Conservation (phyloP, 805 yeast genomes). For the Candida maesae region DNA sequence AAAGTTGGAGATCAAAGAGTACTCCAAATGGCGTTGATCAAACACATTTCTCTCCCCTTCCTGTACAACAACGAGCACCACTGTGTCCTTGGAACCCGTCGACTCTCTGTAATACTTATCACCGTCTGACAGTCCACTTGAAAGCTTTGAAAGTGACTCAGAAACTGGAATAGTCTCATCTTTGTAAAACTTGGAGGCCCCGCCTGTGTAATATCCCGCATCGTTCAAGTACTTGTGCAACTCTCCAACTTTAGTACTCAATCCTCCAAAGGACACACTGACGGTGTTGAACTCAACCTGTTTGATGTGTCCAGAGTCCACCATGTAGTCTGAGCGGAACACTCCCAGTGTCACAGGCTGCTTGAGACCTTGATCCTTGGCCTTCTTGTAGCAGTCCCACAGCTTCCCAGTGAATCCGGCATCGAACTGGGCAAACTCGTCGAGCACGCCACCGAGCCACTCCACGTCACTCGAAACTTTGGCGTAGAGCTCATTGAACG, state of each 20-base stretch:
- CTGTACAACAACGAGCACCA: slow-evolving; percentile 77
- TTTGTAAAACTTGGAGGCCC: slow-evolving; percentile 39
- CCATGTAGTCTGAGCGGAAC: slow-evolving; percentile 87
- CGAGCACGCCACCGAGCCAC: slow-evolving; percentile 61
- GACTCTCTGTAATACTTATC: slow-evolving; percentile 48
- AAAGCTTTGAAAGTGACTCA: slow-evolving; percentile 56
- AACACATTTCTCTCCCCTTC: slow-evolving; percentile 82
- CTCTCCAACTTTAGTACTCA: slow-evolving; percentile 74
- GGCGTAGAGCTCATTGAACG: slow-evolving; percentile 73
- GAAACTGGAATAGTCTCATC: slow-evolving; percentile 59
- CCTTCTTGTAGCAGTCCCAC: slow-evolving; percentile 53
- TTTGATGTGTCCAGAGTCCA: slow-evolving; percentile 54
- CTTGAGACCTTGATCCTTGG: slow-evolving; percentile 43
- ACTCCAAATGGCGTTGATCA: slow-evolving; percentile 88
- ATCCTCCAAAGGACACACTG: slow-evolving; percentile 92
- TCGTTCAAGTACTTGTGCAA: slow-evolving; percentile 66
- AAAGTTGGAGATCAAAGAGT: slow-evolving; percentile 51
- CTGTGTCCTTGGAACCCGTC: slow-evolving; percentile 33
- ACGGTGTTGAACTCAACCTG: slow-evolving; percentile 97
- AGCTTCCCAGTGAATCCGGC: slow-evolving; percentile 78
- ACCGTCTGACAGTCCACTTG: slow-evolving; percentile 68
- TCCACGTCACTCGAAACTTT: slow-evolving; percentile 51
- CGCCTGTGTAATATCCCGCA: slow-evolving; percentile 50
- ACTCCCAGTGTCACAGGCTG: slow-evolving; percentile 78
- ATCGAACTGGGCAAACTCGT: slow-evolving; percentile 56